phyloP scores from a whole-genome alignment of 352 stramenopile genomes.

The Pythium guiyangense region DNA sequence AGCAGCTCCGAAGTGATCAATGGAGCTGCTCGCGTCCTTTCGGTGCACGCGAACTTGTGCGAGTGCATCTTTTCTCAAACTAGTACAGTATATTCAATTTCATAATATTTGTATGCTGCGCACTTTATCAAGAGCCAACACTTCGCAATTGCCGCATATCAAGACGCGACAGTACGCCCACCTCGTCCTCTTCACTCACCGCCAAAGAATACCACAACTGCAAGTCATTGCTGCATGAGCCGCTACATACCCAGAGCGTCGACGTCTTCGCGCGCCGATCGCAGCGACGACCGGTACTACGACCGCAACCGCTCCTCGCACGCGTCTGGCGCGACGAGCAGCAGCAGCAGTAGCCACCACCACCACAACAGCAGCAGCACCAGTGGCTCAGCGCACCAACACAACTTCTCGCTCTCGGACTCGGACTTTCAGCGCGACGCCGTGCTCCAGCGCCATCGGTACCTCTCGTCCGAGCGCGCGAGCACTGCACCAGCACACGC shows the following conservation, averaged over 20 bases:
- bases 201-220: no score
- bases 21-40: no score
- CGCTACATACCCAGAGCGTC: neutral
- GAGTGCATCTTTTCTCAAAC: no score
- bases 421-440: constrained; percentile 51
- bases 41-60: no score
- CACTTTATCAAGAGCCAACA: no score
- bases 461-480: constrained; percentile 26
- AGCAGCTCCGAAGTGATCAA: no score
- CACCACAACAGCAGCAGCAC: neutral
- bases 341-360: neutral
- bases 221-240: neutral
- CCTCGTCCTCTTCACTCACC: no score
- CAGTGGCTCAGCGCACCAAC: neutral
- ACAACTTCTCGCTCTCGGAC: constrained; percentile 50
- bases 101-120: no score
- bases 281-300: neutral
- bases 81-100: no score
- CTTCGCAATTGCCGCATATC: no score
- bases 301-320: neutral
- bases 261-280: neutral
- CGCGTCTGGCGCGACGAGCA: no score
- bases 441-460: constrained; percentile 48
- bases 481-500: neutral
- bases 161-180: no score